A percentile compares a stretch with the other conserved stretches of the same genome.
Evolutionary conservation across 1,139 yeast species (phyloP).

Genomic region (Debaryomyces robertsiae): DNA sequence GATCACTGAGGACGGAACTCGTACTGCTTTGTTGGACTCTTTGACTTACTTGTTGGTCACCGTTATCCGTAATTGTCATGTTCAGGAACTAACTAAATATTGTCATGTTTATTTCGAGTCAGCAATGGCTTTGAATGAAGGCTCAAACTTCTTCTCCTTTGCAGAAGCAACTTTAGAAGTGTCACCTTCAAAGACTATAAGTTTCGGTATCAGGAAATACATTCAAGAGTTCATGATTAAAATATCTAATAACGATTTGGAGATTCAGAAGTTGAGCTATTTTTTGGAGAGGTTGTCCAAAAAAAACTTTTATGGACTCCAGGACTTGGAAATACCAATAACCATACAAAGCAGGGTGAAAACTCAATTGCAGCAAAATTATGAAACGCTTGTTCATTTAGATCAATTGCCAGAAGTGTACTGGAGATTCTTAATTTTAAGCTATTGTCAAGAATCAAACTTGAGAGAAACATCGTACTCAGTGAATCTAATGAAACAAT

Average conservation of each 20-base stretch:
- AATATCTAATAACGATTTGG: constrained; percentile 25
- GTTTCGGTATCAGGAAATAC: constrained; percentile 47
- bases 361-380: constrained; percentile 15
- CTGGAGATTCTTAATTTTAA: constrained; percentile 41
- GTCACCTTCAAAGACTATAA: constrained; percentile 46
- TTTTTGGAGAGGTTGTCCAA: constrained; percentile 36
- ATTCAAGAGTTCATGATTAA: constrained; percentile 53
- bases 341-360: constrained; percentile 16
- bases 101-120: constrained; percentile 48
- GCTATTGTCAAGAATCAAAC: constrained; percentile 18
- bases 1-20: constrained; percentile 2
- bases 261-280: constrained; percentile 42
- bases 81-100: constrained; percentile 48
- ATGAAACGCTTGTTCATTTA: constrained; percentile 14
- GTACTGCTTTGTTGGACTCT: constrained; percentile 27
- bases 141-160: constrained; percentile 50
- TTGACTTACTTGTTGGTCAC: constrained; percentile 47
- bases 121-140: constrained; percentile 31
- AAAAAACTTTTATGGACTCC: constrained; percentile 15
- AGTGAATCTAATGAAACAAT: constrained; percentile 16
- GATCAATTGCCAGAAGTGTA: constrained; percentile 34
- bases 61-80: constrained; percentile 61
- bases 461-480: constrained; percentile 16
- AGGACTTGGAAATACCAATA: constrained; percentile 17
- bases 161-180: constrained; percentile 47